Conservation (phyloP, 163 green algal genomes). For the Volvox carteri region DNA sequence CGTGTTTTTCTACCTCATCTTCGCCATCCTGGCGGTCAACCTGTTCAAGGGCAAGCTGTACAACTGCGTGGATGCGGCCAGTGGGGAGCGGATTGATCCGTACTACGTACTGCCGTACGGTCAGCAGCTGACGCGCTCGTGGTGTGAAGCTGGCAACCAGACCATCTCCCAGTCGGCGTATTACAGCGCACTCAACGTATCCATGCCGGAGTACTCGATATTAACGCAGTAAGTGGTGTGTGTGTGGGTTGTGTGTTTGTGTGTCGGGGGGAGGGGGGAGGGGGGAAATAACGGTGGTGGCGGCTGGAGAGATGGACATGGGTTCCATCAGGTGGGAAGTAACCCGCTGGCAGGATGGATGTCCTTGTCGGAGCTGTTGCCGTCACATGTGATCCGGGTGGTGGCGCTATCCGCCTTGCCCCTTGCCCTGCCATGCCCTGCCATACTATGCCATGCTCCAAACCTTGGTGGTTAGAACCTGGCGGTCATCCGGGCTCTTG, state of each 20-base stretch:
- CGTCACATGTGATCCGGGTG: too few relatives aligned
- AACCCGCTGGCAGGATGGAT: too few relatives aligned
- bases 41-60: constrained; percentile 65
- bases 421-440: too few relatives aligned
- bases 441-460: too few relatives aligned
- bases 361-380: too few relatives aligned
- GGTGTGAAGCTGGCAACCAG: constrained; percentile 59
- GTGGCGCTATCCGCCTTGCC: too few relatives aligned
- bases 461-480: too few relatives aligned
- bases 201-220: constrained; percentile 34
- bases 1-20: constrained; percentile 77
- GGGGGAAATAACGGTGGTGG: too few relatives aligned
- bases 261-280: constrained; percentile 24
- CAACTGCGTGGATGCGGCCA: constrained; percentile 43
- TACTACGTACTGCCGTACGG: constrained; percentile 61
- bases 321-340: too few relatives aligned
- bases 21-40: constrained; percentile 74
- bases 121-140: constrained; percentile 57
- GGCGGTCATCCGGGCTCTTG: too few relatives aligned
- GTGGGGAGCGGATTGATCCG: constrained; percentile 62
- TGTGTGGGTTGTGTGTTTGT: neutral
- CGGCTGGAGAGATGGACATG: neutral
- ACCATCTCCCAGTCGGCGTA: constrained; percentile 56
- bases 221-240: constrained; percentile 3
- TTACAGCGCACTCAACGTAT: constrained; percentile 53